These are phyloP conservation scores for Phyllosticta capitalensis DNA, from an alignment of 2,329 filamentous ascomycete genomes.

Conservation along the genomic window DNA sequence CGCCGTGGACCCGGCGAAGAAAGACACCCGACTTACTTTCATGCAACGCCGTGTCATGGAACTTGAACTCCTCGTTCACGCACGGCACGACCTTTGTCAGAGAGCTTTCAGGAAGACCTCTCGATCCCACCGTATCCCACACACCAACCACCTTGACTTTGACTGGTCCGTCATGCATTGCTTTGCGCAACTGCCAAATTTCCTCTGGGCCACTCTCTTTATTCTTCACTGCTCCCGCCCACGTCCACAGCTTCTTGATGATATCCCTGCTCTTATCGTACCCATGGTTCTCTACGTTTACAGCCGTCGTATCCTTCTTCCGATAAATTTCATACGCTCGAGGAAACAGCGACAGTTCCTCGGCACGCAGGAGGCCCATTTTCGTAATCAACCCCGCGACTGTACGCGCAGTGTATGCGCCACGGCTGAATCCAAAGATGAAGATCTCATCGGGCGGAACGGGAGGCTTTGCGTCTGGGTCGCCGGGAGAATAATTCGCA, in stretches of 20 bases:
- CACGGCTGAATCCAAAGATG: conserved; percentile 37
- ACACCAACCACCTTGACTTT: conserved; percentile 37
- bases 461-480: conserved; percentile 26
- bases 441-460: conserved; percentile 39
- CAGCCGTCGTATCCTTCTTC: conserved; percentile 9
- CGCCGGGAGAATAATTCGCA: conserved; percentile 43
- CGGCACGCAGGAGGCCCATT: conserved; percentile 38
- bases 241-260: not conserved
- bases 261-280: not conserved
- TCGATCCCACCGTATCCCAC: conserved; percentile 33
- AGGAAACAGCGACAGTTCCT: conserved; percentile 38
- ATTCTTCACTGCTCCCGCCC: not conserved
- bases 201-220: not conserved
- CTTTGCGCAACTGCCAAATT: not conserved
- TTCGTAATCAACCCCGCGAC: conserved; percentile 36
- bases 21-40: not conserved
- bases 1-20: no score
- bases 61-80: conserved; percentile 7
- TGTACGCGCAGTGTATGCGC: conserved; percentile 33
- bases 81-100: conserved; percentile 1
- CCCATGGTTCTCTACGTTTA: not conserved
- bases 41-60: conserved; percentile 6
- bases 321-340: conserved; percentile 23
- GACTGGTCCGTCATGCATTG: not conserved
- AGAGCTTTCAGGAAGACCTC: not conserved